These are phyloP conservation scores for Hemileia vastatrix DNA, from an alignment of 1,284 basidiomycete genomes.

Conservation along the genomic window DNA sequence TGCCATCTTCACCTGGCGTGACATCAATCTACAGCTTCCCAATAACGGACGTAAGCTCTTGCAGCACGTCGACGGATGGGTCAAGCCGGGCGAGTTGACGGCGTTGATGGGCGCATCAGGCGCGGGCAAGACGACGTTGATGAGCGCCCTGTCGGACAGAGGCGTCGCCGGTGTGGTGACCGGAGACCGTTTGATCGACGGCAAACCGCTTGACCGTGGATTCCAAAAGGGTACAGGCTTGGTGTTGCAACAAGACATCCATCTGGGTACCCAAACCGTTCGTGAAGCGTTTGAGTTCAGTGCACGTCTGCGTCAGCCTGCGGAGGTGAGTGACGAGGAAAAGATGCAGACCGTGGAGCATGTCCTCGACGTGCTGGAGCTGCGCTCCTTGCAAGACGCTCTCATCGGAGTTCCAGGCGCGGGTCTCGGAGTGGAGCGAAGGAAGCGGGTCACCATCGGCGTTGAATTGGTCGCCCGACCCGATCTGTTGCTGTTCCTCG, in stretches of 20 bases:
- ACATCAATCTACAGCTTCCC: conserved; percentile 23
- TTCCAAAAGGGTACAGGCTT: conserved; percentile 83
- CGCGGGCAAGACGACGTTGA: conserved; percentile 89
- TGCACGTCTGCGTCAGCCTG: conserved; percentile 73
- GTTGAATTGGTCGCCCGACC: conserved; percentile 52
- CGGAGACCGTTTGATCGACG: conserved; percentile 76
- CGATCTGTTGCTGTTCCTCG: conserved; percentile 76
- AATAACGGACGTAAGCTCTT: conserved; percentile 49
- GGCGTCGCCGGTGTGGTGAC: conserved; percentile 66
- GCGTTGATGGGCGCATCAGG: conserved; percentile 95
- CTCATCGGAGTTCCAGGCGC: conserved; percentile 45
- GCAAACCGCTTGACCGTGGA: conserved; percentile 63
- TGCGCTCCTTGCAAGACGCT: conserved; percentile 60
- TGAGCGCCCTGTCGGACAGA: conserved; percentile 87
- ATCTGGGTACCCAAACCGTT: conserved; percentile 91
- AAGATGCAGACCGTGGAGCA: conserved; percentile 90
- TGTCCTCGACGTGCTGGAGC: conserved; percentile 90
- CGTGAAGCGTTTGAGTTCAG: conserved; percentile 95
- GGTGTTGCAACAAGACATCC: conserved; percentile 94
- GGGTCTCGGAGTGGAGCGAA: conserved; percentile 50
- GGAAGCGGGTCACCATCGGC: conserved; percentile 55
- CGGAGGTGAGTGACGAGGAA: conserved; percentile 86
- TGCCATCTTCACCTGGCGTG: conserved; percentile 26
- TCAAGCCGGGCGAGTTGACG: conserved; percentile 77
- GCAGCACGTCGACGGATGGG: conserved; percentile 66